Evolutionary conservation across 352 stramenopile genomes (phyloP), one percentile per base, ranked within the genome.

Genomic region (Pythium aquatile): DNA sequence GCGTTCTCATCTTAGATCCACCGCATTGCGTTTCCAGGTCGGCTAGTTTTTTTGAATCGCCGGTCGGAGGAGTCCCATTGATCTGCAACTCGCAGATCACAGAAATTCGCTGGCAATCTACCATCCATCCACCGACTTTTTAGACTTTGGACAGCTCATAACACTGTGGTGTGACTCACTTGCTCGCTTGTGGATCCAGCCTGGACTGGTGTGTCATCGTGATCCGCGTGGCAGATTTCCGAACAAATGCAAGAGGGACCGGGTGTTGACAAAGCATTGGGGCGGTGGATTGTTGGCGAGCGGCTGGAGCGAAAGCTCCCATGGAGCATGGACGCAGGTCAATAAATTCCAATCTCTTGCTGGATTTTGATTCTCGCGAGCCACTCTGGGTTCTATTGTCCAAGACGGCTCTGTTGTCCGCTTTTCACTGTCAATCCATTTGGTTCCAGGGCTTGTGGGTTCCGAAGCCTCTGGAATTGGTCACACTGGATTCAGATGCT

Each of bases 301-400:
- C 40, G 40, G 40, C 40, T 48, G 44, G 35, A 16, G 40, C 20
- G 11, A 16, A 4, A 6, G 40, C 40, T 24, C n/a, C 6, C 14
- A 51, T 30, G 44, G 44, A 51, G 44, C 44, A 51, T 13, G 16
- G 11, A n/a, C 16, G 44, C 17, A 30, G 44, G n/a, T 51, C 44
- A 51, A 51, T 51, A 20, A 51, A 51, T 30, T 10, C 5, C n/a
- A 17, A 51, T 14, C 8, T 51, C 44, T 29, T 30, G 44, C 44
- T 51, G 44, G 44, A 51, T 51, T 51, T 51, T 42, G 35, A 42
- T 42, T 16, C 35, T 17, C 7, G 44, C 6, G 44, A 51, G n/a
- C 44, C 44, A 51, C 44, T 51, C 44, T 51, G 44, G 44, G 44
- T 51, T 51, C 44, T 51, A 5, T 51, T 51, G n/a, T 51, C 44